Conservation (phyloP, 306 rosid species). For the Quercus berberidifolia region DNA sequence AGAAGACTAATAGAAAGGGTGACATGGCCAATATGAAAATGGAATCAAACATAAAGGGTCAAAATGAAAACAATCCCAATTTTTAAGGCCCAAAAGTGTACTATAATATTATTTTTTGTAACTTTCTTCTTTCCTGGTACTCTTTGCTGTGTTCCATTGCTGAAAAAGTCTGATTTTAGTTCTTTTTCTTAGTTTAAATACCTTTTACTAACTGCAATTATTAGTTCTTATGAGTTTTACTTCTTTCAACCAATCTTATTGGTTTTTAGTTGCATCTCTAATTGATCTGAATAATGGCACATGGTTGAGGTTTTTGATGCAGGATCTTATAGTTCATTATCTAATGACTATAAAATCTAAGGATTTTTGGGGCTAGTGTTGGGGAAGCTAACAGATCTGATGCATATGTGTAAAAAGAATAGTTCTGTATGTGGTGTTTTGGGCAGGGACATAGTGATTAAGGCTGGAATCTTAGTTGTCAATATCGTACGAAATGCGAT, state of each 20-base stretch:
- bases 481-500: too few species aligned
- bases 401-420: background rate
- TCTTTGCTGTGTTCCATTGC: too few species aligned
- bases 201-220: background rate
- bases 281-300: background rate
- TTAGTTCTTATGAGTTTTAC: background rate
- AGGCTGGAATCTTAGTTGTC: too few species aligned
- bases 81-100: too few species aligned
- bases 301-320: background rate
- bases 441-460: background rate
- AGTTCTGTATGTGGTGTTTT: background rate
- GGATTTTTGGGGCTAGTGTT: background rate
- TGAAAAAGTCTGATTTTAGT: background rate
- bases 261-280: background rate
- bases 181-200: background rate
- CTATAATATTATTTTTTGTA: too few species aligned
- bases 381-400: background rate
- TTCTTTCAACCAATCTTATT: background rate
- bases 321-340: background rate
- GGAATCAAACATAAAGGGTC: too few species aligned
- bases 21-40: too few species aligned
- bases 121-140: too few species aligned
- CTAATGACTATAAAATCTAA: background rate
- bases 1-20: too few species aligned
- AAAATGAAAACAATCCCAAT: too few species aligned